Conservation (phyloP, 352 stramenopile species). For the Globisporangium viniferum region DNA sequence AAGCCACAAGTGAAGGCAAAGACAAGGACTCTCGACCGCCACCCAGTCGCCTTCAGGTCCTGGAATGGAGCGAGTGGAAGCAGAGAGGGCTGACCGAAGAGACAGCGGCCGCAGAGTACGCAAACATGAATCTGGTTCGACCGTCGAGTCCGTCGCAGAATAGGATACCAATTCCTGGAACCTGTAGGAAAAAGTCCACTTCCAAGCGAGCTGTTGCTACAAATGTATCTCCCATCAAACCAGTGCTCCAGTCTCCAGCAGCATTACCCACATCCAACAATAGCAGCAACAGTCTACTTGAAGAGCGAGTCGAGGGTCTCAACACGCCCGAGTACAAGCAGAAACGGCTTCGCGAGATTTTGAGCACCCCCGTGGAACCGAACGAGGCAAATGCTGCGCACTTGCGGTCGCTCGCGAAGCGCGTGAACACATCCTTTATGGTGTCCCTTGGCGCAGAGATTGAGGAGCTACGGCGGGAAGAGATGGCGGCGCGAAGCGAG, state of each 20-base stretch:
- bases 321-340: slow-evolving; percentile 59
- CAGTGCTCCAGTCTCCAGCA: not conserved
- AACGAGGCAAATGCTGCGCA: slow-evolving; percentile 38
- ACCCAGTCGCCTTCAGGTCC: slow-evolving; percentile 29
- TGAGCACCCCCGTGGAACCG: slow-evolving; percentile 57
- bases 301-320: slow-evolving; percentile 19
- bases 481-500: slow-evolving; percentile 34
- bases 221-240: not conserved
- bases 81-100: slow-evolving; percentile 17
- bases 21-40: not conserved
- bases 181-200: not conserved
- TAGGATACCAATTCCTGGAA: not conserved
- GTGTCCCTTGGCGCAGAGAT: slow-evolving; percentile 40
- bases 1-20: not conserved
- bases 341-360: slow-evolving; percentile 55
- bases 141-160: not conserved
- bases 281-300: not conserved
- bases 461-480: slow-evolving; percentile 32
- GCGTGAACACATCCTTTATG: slow-evolving; percentile 52
- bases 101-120: slow-evolving; percentile 6
- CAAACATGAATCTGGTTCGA: not conserved
- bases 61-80: slow-evolving; percentile 43
- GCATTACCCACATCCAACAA: not conserved
- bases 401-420: slow-evolving; percentile 36
- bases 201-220: not conserved